Evolutionary conservation across 208 protist genomes (phyloP).

Genomic region (Leishmania aethiopica): DNA sequence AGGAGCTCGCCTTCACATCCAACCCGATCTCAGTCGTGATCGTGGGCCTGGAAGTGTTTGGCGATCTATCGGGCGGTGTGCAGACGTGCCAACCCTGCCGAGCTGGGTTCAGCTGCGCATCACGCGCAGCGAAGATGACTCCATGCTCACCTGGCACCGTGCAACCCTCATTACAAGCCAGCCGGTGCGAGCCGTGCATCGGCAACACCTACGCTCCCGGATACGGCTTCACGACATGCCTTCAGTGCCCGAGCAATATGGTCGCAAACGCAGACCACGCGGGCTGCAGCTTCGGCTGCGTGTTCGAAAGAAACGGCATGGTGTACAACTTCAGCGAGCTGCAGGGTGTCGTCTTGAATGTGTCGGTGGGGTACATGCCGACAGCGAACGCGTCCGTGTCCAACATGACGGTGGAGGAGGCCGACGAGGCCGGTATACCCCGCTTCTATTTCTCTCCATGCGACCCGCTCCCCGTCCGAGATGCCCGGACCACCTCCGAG

Average conservation of each 20-base stretch:
- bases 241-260: not conserved
- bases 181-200: not conserved
- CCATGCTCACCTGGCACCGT: not conserved
- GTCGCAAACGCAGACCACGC: not conserved
- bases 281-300: not conserved
- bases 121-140: not conserved
- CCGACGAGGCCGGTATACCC: not conserved
- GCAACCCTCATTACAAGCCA: not conserved
- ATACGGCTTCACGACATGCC: constrained; percentile 10
- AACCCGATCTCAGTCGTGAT: not conserved
- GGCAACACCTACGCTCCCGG: constrained; percentile 9
- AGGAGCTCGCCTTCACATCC: not conserved
- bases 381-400: not conserved
- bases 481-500: not conserved
- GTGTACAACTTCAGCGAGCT: not conserved
- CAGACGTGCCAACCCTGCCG: constrained; percentile 14
- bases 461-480: not conserved
- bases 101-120: constrained; percentile 6
- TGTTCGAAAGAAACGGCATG: not conserved
- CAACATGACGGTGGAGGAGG: constrained; percentile 12
- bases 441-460: constrained; percentile 19
- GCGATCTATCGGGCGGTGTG: constrained; percentile 14
- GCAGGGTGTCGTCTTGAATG: not conserved
- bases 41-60: constrained; percentile 15
- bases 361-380: not conserved